Percentiles rank a stretch among this genome's conserved stretches.
These are phyloP conservation scores for Dactylis glomerata DNA, from an alignment of 176 grass and related monocot species.

Conservation along the genomic window DNA sequence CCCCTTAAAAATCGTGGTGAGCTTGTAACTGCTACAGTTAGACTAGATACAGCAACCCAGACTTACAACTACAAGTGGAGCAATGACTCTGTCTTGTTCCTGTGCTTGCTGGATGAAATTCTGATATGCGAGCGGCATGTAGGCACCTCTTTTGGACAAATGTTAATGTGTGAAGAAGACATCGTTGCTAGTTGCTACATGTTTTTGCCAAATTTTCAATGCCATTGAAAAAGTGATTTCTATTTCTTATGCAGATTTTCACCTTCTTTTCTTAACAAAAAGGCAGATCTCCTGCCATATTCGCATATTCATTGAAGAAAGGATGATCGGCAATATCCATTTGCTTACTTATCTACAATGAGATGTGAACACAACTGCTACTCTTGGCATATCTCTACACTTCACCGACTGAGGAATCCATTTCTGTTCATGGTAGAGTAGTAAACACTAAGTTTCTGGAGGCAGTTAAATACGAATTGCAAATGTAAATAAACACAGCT, in stretches of 20 bases:
- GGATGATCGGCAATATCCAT: not conserved
- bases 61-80: not conserved
- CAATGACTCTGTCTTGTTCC: not conserved
- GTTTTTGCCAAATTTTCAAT: not conserved
- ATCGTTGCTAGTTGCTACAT: not conserved
- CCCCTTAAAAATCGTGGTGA: not conserved
- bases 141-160: not conserved
- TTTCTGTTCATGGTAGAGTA: not conserved
- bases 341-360: not conserved
- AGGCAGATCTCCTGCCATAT: not conserved
- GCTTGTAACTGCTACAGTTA: not conserved
- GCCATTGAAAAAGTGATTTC: not conserved
- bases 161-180: not conserved
- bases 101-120: not conserved
- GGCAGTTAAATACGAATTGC: not conserved
- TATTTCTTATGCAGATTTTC: not conserved
- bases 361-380: not conserved
- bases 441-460: not conserved
- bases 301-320: not conserved
- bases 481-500: not conserved
- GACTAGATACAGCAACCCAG: slow-evolving; percentile 12
- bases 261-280: not conserved
- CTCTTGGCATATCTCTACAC: not conserved
- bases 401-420: not conserved
- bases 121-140: not conserved